Base-by-base conservation (phyloP, 169 alveolate genomes). In the Perkinsus olseni region DNA sequence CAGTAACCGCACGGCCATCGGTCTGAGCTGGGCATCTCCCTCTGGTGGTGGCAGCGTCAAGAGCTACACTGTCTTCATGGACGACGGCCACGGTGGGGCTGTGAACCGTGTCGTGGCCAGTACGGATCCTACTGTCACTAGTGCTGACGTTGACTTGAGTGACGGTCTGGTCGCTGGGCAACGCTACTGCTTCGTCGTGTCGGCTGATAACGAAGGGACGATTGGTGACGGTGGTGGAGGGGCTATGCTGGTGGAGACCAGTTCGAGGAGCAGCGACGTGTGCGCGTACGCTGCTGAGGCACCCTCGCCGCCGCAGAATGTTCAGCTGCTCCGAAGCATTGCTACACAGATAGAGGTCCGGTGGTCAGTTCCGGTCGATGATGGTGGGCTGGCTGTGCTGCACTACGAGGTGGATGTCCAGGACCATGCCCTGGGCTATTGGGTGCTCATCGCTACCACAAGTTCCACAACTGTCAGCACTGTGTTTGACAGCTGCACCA, bases 361-460 rank as follows among this genome's bases (percentile, higher is more conserved):
- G 39, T 91, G 93, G 93, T 51, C 93, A 39, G 93, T 51, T 74
- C 48, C 93, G 39, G 93, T 36, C 51, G 93, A 91, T n/a, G 93
- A 91, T 51, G 62, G 62, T 38, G 93, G 93, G 17, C 39, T 51
- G 4, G 13, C 74, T 4, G 40, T 91, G 3, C 51, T n/a, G 24
- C 38, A 34, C 39, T 91, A 91, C 93, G 93, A 91, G 74, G 38
- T 91, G 13, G 82, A 62, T 3, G 82, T 62, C 82, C 13, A 62
- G 82, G 82, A 62, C 82, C 82, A 62, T 62, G 82, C 82, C 82
- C 34, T 62, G 82, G 31, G 82, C 82, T 62, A 62, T 28, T 91
- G 93, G 93, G 62, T 91, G 74, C 24, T 39, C 21, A 91, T 51
- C n/a, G 93, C 82, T 37, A 39, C 48, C 39, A 91, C 93, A 37